Evolutionary conservation across 75 land plant species (phyloP).

Genomic region (Selaginella tamariscina): DNA sequence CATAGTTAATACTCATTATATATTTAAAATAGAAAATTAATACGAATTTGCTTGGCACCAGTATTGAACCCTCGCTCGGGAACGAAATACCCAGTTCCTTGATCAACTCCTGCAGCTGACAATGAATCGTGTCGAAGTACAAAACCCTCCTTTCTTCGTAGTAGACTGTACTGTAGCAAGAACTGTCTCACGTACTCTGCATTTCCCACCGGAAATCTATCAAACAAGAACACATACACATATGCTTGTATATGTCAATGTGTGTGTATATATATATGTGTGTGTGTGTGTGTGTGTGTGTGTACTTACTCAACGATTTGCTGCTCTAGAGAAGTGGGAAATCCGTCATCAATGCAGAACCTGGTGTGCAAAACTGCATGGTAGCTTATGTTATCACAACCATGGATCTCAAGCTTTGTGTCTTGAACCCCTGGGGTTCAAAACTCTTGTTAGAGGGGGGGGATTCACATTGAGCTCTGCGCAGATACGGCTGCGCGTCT

Average conservation of each 20-base stretch:
- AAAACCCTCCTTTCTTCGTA: slow-evolving; percentile 43
- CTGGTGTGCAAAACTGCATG: slow-evolving; percentile 49
- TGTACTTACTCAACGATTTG: slow-evolving; percentile 60
- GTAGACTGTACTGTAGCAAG: slow-evolving; percentile 38
- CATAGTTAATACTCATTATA: background rate
- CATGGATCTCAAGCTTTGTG: slow-evolving; percentile 68
- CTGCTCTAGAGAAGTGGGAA: slow-evolving; percentile 34
- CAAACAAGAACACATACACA: background rate
- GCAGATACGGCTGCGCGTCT: background rate
- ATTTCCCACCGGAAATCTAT: slow-evolving; percentile 52
- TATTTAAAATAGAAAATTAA: slow-evolving; percentile 12
- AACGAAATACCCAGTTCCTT: slow-evolving; percentile 19
- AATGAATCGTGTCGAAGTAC: slow-evolving; percentile 44
- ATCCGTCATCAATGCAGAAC: slow-evolving; percentile 38
- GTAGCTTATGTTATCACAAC: slow-evolving; percentile 45
- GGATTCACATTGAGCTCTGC: slow-evolving; percentile 5
- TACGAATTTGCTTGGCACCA: slow-evolving; percentile 24
- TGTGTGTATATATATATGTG: too few relatives aligned
- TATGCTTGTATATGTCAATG: too few relatives aligned
- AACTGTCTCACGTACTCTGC: slow-evolving; percentile 59
- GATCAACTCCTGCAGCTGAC: slow-evolving; percentile 16
- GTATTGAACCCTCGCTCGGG: slow-evolving; percentile 23
- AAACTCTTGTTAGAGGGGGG: slow-evolving; percentile 6
- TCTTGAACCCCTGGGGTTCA: slow-evolving; percentile 30
- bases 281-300: too few relatives aligned